Percentiles rank a stretch among this genome's conserved stretches.
Evolutionary conservation across 371 early-diverging fungal genomes (phyloP).

Genomic region (Cokeromyces recurvatus): DNA sequence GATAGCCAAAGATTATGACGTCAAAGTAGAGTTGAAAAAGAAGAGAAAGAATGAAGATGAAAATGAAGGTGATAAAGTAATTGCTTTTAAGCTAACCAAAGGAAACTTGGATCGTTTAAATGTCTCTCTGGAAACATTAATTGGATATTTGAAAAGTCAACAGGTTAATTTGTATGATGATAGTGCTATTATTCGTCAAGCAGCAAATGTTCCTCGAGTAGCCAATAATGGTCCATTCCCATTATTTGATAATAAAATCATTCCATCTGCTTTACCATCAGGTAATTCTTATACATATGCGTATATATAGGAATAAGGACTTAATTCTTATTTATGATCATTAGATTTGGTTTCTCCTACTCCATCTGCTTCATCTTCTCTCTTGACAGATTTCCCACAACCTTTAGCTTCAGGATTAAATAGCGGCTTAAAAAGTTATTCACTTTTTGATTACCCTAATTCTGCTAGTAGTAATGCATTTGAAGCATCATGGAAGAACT

Average conservation of each 20-base stretch:
- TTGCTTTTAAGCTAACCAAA: conserved; percentile 11
- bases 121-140: conserved; percentile 11
- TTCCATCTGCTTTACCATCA: conserved; percentile 6
- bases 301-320: not conserved
- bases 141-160: conserved; percentile 15
- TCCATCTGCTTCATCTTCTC: conserved; percentile 15
- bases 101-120: conserved; percentile 16
- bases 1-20: conserved; percentile 2
- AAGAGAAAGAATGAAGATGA: not conserved
- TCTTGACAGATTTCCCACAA: conserved; percentile 9
- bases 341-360: conserved; percentile 16
- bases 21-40: conserved; percentile 1
- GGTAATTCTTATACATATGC: too few relatives aligned
- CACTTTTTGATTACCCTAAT: conserved; percentile 20
- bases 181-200: conserved; percentile 10
- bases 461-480: conserved; percentile 16
- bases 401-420: conserved; percentile 1
- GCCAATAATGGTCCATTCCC: not conserved
- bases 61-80: conserved; percentile 9
- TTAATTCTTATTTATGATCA: not conserved
- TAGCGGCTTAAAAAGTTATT: conserved; percentile 15
- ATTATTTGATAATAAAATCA: conserved; percentile 10
- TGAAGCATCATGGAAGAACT: conserved; percentile 36
- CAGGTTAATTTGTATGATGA: conserved; percentile 19
- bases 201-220: not conserved